Evolutionary conservation across 768 basidiomycete genomes (phyloP).

Genomic region (Neoboletus magnificus): DNA sequence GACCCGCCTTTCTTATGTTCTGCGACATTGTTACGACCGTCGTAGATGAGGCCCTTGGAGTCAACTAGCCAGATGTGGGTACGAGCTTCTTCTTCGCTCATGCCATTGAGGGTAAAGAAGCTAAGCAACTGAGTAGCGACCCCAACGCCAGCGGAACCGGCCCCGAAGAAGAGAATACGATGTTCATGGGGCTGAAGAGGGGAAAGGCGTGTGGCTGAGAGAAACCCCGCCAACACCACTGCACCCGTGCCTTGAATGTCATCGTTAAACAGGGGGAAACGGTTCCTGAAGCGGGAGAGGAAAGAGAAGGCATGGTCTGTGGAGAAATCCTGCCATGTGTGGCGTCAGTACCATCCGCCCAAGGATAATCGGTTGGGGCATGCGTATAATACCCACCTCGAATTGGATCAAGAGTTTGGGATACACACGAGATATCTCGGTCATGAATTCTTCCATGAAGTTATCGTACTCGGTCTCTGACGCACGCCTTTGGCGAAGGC

Average conservation of each 20-base stretch:
- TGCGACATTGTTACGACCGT: constrained; percentile 66
- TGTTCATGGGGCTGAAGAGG: constrained; percentile 66
- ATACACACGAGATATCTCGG: constrained; percentile 68
- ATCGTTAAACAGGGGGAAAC: constrained; percentile 84
- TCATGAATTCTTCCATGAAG: constrained; percentile 95
- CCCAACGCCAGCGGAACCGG: constrained; percentile 89
- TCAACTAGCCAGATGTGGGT: constrained; percentile 79
- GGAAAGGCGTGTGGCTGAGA: constrained; percentile 81
- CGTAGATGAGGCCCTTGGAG: constrained; percentile 81
- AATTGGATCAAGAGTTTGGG: constrained; percentile 86
- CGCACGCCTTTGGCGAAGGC: constrained; percentile 68
- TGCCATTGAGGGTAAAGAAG: constrained; percentile 81
- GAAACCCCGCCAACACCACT: constrained; percentile 85
- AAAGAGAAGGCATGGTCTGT: constrained; percentile 90
- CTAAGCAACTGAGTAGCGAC: constrained; percentile 86
- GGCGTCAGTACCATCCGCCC: not conserved
- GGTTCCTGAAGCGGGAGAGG: constrained; percentile 69
- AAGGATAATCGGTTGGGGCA: not conserved
- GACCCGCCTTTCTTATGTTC: constrained; percentile 78
- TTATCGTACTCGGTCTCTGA: constrained; percentile 62
- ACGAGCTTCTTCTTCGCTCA: constrained; percentile 74
- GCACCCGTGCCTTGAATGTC: constrained; percentile 92
- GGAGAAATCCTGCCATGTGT: constrained; percentile 68
- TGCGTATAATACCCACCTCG: constrained; percentile 45
- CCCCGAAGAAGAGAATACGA: constrained; percentile 88